Base-by-base conservation (phyloP, 352 stramenopile species). In the Globisporangium irregulare region DNA sequence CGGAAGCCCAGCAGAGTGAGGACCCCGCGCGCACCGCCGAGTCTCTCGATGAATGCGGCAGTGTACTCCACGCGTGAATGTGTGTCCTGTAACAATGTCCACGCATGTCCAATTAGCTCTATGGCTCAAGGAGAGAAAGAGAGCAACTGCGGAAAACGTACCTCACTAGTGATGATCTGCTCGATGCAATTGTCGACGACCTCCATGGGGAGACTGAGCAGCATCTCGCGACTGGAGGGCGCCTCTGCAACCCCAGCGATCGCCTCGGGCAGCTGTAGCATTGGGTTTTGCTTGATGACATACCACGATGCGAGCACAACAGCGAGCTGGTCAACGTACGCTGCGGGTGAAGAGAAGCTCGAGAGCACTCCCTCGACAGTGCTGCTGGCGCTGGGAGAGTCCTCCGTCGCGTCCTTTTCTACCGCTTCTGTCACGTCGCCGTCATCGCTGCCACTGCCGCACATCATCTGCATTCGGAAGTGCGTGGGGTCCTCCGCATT, bases 1-100 rank as follows among this genome's bases (percentile, higher is more conserved):
- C 85, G 81, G 64, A 90, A 83, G 36, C 84, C 82, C 29, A 94
- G 62, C 50, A 91, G 77, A 32, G 86, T 90, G 34, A 94, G 48
- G 12, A 94, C 3, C 6, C 81, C 86, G 25, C 86, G 81, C 3
- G 83, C 77, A 9, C 81, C 81, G 12, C 80, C 86, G 27, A 94
- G 59, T 7, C 51, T 38, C 4, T 75, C 61, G 32, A 90, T 64
- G 46, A 89, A 76, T 34, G 58, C 51, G 8, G 51, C 32, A 7
- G 74, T 74, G 8, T 61, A 57, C 1, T n/a, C 48, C 20, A 60
- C 25, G 22, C 56, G 34, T 34, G 46, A 12, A 8, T 48, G n/a
- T 32, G 68, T 55, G 38, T 69, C 38, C 55, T 66, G 50, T 34
- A 2, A 24, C 9, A 34, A 34, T 20, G 36, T 22, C 6, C 29